Base-by-base conservation (phyloP, 768 basidiomycete genomes). In the Boletus pseudo-olivaceus region DNA sequence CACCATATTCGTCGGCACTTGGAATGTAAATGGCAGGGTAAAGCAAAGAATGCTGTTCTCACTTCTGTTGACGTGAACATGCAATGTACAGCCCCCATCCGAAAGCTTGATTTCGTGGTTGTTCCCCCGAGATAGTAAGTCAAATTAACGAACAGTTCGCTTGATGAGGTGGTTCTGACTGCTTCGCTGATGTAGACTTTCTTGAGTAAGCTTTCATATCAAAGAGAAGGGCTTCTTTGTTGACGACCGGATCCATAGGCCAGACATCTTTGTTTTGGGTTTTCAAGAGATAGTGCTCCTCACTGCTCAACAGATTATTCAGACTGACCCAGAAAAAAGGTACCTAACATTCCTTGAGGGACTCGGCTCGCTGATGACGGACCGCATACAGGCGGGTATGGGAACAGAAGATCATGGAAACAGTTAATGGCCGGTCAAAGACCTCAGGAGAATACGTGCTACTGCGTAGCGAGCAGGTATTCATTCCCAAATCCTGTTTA, bases 221-320 rank as follows among this genome's bases (percentile, higher is more conserved):
- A 2, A 51, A 17, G 7, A 55, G 35, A 5, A 58, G 73, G 70
- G 60, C 51, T 60, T 75, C 45, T n/a, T n/a, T n/a, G 37, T 55
- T 64, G 54, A 65, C 8, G 15, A 11, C 17, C 48, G 41, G 59
- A 43, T 19, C 26, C 43, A 35, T 49, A 90, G 90, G 41, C 93
- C 94, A 7, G 94, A 98, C 65, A 84, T 98, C 57, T 87, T 96
- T 67, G 86, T 86, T 20, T 76, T 98, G 29, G 92, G 90, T 2
- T 97, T 98, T 67, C 95, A 99, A 71, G 97, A 99, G 71, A 94
- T 99, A 49, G 97, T 99, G 0, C 93, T 94, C 5, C 80, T 99
- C 44, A 98, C 93, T n/a, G 93, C 97, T 3, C 93, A 95, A 63
- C 95, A 98, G 68, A 98, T 99, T 40, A 78, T 98, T 15, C 94